Evolutionary conservation across 345 rosid genomes (phyloP), one percentile per base, ranked within the genome.

Genomic region (Sisymbrium irio): DNA sequence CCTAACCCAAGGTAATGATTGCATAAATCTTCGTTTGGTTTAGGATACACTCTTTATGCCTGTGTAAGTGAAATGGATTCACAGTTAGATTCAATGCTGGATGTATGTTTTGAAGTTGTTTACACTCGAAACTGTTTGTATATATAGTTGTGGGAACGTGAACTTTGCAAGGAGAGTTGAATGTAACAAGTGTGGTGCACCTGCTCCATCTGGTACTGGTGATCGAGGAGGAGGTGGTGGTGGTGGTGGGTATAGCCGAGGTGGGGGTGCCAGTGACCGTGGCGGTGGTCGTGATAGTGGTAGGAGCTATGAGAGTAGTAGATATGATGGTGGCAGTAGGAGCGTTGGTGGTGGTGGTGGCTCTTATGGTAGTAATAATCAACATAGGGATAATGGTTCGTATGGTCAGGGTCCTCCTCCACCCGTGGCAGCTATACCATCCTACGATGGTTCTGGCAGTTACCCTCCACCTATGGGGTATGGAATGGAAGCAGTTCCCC

Each of bases 141-240:
- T 87, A 18, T 87, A 80, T 84, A 96, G 99, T 74, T 92, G 98
- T 83, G 99, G 95, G 78, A 96, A 96, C 84, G 80, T 85, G 85
- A 95, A 95, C 82, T 95, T 96, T 78, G 96, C 97, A 19, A 90
- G 97, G 80, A 86, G 97, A 79, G 79, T 80, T 62, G 99, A 92
- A 71, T 95, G 99, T 85, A 95, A 95, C 88, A 95, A 90, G 83
- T 95, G 98, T 44, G 97, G 96, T 14, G 53, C 97, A 63, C 89
- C 97, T 22, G 79, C 86, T 50, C 93, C 98, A 49, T 83, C 85
- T 78, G 96, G 89, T 71, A 55, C 83, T 53, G 73, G 75, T 50
- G 81, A 83, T 57, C 69, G 78, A 61, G 83, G 82, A 50, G 76
- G 85, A 49, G 83, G 91, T 77, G 93, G 91, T 77, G 93, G 85